Base-by-base conservation (phyloP, 2,329 filamentous ascomycete species). In the Pseudopyrenochaeta lycopersici region DNA sequence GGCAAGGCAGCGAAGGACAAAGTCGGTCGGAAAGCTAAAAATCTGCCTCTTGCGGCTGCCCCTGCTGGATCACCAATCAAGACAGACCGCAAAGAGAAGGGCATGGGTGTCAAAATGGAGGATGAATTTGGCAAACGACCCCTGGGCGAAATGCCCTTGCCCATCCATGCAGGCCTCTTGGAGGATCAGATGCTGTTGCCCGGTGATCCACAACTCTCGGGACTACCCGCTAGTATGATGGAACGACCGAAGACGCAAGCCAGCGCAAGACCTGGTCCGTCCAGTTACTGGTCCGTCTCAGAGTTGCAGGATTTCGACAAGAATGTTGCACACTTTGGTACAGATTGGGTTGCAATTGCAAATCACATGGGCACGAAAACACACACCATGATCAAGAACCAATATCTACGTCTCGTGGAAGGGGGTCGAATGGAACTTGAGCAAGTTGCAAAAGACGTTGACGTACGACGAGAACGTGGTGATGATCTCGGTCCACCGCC, bases 261-360 rank as follows among this genome's bases (percentile, higher is more conserved):
- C 7, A 63, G 58, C 12, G 76, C 77, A 31, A 84, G 87, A 62
- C 80, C 81, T 18, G 87, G 88, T 60, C 86, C 89, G 12, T 92
- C 89, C 1, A 94, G 90, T 74, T 95, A 95, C 73, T 95, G 91
- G 91, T 94, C 90, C 66, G 90, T 94, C 18, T 89, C 89, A 1
- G 91, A 95, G 76, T 84, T 89, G 49, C 89, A 84, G 41, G 90
- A 93, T 67, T 95, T 95, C 74, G 87, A 88, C 31, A 84, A 82
- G 50, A 82, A 92, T 52, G 80, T 95, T 41, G 84, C 82, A 45
- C 84, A 91, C 49, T 94, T 92, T 77, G 91, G 91, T 52, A 91
- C 88, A 14, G 90, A 95, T 71, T 95, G 90, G 85, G 79, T 80
- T 43, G 85, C 84, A 4, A 94, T 94, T 74, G 89, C 91, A 35